Conservation (phyloP, 441 rosid genomes). For the Gossypium gossypioides region DNA sequence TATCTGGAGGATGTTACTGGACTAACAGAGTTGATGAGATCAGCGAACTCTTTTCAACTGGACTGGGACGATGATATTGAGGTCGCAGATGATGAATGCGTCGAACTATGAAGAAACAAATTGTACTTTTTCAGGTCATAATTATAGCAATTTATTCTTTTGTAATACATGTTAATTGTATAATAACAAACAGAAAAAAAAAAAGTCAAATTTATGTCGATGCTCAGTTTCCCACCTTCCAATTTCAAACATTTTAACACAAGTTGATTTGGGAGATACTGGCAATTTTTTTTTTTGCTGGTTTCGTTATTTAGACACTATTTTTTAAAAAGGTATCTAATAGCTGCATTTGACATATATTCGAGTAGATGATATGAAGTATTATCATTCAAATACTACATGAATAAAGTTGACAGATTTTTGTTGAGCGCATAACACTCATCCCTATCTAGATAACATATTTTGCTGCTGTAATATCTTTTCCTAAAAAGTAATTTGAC, state of each 20-base stretch:
- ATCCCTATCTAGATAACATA: background rate
- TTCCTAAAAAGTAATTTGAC: background rate
- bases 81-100: slow-evolving; percentile 23
- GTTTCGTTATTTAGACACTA: too few relatives aligned
- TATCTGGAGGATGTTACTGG: slow-evolving; percentile 88
- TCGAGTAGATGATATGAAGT: background rate
- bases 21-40: slow-evolving; percentile 69
- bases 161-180: slow-evolving; percentile 10
- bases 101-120: slow-evolving; percentile 29
- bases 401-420: background rate
- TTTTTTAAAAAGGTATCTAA: background rate
- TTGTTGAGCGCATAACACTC: background rate
- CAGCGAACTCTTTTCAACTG: slow-evolving; percentile 51
- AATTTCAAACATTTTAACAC: background rate
- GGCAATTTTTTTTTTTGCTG: too few relatives aligned
- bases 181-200: background rate
- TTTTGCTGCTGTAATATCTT: background rate
- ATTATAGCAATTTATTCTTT: background rate
- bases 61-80: slow-evolving; percentile 66
- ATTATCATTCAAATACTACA: background rate
- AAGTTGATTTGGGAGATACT: background rate
- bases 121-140: background rate
- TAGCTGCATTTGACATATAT: background rate
- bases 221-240: background rate
- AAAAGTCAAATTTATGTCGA: background rate